Conservation (phyloP, 306 rosid genomes). For the Potentilla sterilis region DNA sequence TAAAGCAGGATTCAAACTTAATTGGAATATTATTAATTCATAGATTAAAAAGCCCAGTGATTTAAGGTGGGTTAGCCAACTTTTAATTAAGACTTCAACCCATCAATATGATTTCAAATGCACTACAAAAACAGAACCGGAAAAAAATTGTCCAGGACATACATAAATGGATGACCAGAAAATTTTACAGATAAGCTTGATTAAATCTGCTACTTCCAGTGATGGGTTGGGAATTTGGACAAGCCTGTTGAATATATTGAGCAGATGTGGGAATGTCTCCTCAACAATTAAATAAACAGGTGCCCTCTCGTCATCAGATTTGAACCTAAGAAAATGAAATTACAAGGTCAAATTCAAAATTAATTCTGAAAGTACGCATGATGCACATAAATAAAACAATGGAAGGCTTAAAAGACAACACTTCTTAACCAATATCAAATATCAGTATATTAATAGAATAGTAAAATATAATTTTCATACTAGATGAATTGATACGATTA, state of each 20-base stretch:
- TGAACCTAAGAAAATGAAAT: slow-evolving; percentile 63
- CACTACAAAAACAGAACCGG: background rate
- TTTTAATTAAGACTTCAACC: background rate
- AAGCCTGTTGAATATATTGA: slow-evolving; percentile 74
- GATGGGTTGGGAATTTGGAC: slow-evolving; percentile 80
- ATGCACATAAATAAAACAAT: background rate
- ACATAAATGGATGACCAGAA: slow-evolving; percentile 99
- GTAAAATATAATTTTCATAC: background rate
- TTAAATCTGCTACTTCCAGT: slow-evolving; percentile 84
- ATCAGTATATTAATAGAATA: background rate
- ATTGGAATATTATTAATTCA: background rate
- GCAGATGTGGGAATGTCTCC: slow-evolving; percentile 89
- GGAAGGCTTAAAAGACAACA: background rate
- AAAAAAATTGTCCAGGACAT: slow-evolving; percentile 19
- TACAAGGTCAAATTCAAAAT: background rate
- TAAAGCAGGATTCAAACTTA: background rate
- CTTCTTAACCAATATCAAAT: background rate
- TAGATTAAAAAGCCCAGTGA: background rate
- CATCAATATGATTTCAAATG: background rate
- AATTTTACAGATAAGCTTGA: slow-evolving; percentile 97
- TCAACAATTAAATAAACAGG: slow-evolving; percentile 87
- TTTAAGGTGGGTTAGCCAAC: background rate
- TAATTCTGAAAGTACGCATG: background rate
- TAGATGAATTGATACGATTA: background rate
- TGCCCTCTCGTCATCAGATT: slow-evolving; percentile 90